Evolutionary conservation across 345 rosid genomes (phyloP), one percentile per base, ranked within the genome.

Genomic region (Sisymbrium irio): DNA sequence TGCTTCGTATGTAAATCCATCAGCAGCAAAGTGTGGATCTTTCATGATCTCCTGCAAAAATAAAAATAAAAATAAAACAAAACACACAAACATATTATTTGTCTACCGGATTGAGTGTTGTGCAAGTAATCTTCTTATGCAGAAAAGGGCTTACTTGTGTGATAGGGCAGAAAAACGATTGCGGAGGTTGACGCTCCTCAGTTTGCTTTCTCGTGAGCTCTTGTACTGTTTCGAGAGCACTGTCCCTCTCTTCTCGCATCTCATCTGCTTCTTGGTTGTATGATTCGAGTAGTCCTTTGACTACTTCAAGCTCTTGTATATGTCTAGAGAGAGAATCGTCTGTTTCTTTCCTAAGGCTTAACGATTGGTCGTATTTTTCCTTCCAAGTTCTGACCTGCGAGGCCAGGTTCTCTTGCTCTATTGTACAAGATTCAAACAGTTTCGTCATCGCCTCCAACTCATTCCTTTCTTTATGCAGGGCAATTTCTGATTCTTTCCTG

Each of bases 11-110:
- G 92, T 86, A 65, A 40, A 75, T 13, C 96, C 96, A 63, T 88
- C 97, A 0, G 92, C 96, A 5, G 92, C 84, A 13, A 89, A 66
- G 9, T 77, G 82, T n/a, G 93, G 96, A 56, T 89, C 84, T 77
- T 35, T 68, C 96, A 89, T 89, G 4, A 67, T 20, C 10, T 75
- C 78, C 55, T 58, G 44, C 54, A 2, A 41, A n/a, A n/a, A n/a
- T n/a, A n/a, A n/a, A n/a, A 4, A 41, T 27, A 30, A 33, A 13
- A 3, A 41, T 4, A 22, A 4, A 22, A 22, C 14, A 41, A 41
- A 13, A 7, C 17, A 41, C 1, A 41, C n/a, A 42, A n/a, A 6
- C 49, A n/a, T 44, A 42, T 42, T 42, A 42, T 2, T n/a, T 6
- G 49, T 6, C 9, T 15, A 44, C 49, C 15, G 13, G 55, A 17